These are phyloP conservation scores for Calonectria honghensis DNA, from an alignment of 2,329 filamentous ascomycete genomes.

Conservation along the genomic window DNA sequence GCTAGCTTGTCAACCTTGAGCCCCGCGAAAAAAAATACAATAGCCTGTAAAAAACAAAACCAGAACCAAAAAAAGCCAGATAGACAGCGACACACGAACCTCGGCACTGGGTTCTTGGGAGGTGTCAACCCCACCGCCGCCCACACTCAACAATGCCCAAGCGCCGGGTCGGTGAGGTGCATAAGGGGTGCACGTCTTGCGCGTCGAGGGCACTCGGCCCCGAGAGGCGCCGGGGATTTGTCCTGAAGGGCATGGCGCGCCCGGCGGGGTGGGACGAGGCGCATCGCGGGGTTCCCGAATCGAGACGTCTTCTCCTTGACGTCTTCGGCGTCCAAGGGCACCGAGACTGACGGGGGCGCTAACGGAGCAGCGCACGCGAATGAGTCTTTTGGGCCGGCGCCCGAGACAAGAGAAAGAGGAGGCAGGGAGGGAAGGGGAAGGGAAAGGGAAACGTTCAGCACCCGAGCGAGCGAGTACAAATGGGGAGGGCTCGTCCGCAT, in stretches of 20 bases:
- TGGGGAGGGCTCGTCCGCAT: slow-evolving; percentile 11
- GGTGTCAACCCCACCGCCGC: neutral
- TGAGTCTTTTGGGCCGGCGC: slow-evolving; percentile 15
- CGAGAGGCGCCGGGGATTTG: slow-evolving; percentile 43
- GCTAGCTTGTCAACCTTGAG: neutral
- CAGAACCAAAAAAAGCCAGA: neutral
- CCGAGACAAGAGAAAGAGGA: slow-evolving; percentile 2
- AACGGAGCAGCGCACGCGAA: neutral
- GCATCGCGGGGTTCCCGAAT: slow-evolving; percentile 35
- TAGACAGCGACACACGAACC: slow-evolving; percentile 16
- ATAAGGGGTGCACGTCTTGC: slow-evolving; percentile 7
- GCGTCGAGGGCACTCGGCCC: slow-evolving; percentile 28
- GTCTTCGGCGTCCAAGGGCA: slow-evolving; percentile 24
- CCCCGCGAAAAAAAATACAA: neutral
- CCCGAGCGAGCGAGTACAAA: neutral
- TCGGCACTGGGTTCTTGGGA: slow-evolving; percentile 38
- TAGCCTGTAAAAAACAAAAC: neutral
- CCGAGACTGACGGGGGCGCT: neutral
- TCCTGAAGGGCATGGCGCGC: slow-evolving; percentile 53
- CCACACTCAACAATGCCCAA: slow-evolving; percentile 9
- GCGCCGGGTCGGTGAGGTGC: slow-evolving; percentile 7
- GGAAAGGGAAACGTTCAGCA: neutral
- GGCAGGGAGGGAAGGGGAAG: neutral
- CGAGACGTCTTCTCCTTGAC: slow-evolving; percentile 19
- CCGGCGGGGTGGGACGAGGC: slow-evolving; percentile 41